phyloP scores from a whole-genome alignment of 2,329 filamentous ascomycete species.

The Colletotrichum echinochloae region DNA sequence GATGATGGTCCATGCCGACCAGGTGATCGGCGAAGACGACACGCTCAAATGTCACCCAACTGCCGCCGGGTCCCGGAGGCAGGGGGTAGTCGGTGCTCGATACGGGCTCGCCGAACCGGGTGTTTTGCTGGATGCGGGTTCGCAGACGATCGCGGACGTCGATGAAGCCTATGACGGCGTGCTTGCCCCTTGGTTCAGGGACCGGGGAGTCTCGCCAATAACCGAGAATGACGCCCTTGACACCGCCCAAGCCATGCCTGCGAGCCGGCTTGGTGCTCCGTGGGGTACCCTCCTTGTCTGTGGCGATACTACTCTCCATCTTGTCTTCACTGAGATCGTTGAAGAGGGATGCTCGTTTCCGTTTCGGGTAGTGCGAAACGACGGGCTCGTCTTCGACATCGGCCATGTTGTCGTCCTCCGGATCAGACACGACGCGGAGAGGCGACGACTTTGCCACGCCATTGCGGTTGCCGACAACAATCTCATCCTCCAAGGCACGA shows the following conservation, averaged over 20 bases:
- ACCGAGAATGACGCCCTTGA: slow-evolving; percentile 65
- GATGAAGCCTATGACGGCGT: slow-evolving; percentile 72
- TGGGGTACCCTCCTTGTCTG: slow-evolving; percentile 45
- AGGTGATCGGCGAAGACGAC: slow-evolving; percentile 70
- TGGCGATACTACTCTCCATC: slow-evolving; percentile 52
- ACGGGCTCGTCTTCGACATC: slow-evolving; percentile 55
- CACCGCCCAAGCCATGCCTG: slow-evolving; percentile 44
- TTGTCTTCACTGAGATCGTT: slow-evolving; percentile 63
- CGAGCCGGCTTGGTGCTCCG: slow-evolving; percentile 34
- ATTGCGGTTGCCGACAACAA: slow-evolving; percentile 62
- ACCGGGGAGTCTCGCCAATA: slow-evolving; percentile 71
- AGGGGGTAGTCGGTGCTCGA: slow-evolving; percentile 54
- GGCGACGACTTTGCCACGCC: slow-evolving; percentile 52
- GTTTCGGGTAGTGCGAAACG: slow-evolving; percentile 62
- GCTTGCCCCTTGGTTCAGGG: slow-evolving; percentile 61
- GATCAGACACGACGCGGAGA: slow-evolving; percentile 49
- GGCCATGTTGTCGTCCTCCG: slow-evolving; percentile 59
- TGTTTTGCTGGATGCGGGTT: slow-evolving; percentile 66
- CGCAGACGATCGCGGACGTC: slow-evolving; percentile 71
- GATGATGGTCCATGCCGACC: slow-evolving; percentile 64
- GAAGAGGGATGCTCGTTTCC: slow-evolving; percentile 63
- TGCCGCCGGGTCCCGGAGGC: slow-evolving; percentile 70
- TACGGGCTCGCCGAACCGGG: slow-evolving; percentile 61
- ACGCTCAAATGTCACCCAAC: slow-evolving; percentile 73
- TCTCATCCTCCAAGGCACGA: slow-evolving; percentile 62